phyloP scores from a whole-genome alignment of 352 stramenopile species.

The Phytophthora cactorum region DNA sequence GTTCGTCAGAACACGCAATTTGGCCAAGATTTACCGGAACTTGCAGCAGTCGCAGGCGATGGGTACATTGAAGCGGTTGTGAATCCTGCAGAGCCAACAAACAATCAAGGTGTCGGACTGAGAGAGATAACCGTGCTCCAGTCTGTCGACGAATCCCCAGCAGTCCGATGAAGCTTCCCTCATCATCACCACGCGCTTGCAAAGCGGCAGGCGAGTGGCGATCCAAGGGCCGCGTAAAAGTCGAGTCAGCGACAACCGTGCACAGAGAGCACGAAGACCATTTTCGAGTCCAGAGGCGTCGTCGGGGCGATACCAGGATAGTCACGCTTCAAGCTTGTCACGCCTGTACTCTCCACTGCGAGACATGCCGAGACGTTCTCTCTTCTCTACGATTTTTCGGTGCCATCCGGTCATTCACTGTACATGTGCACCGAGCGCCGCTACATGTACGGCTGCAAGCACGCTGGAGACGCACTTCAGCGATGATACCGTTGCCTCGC shows the following conservation, averaged over 20 bases:
- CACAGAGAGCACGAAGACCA: constrained; percentile 5
- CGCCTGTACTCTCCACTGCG: constrained; percentile 25
- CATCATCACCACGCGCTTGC: too few relatives aligned
- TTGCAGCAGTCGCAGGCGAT: constrained; percentile 23
- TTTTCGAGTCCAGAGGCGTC: not conserved
- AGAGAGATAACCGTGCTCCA: constrained; percentile 1
- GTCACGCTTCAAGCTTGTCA: constrained; percentile 15
- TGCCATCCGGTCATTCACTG: not conserved
- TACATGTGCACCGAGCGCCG: too few relatives aligned
- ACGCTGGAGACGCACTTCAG: too few relatives aligned
- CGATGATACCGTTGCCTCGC: constrained; percentile 6
- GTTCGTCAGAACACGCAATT: constrained; percentile 18
- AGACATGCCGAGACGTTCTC: constrained; percentile 18
- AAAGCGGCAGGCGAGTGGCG: too few relatives aligned
- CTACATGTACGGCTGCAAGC: too few relatives aligned
- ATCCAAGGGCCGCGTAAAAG: too few relatives aligned
- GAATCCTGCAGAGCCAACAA: constrained; percentile 1
- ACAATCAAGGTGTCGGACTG: constrained; percentile 12
- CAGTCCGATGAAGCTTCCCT: not conserved
- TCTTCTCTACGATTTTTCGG: not conserved
- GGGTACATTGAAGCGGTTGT: constrained; percentile 25
- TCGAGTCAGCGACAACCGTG: not conserved
- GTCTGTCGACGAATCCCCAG: constrained; percentile 2
- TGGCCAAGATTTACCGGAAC: constrained; percentile 7
- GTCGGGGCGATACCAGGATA: constrained; percentile 20